These are phyloP conservation scores for Rhipidocladum racemiflorum DNA, from an alignment of 176 grass and related monocot genomes.

Conservation along the genomic window DNA sequence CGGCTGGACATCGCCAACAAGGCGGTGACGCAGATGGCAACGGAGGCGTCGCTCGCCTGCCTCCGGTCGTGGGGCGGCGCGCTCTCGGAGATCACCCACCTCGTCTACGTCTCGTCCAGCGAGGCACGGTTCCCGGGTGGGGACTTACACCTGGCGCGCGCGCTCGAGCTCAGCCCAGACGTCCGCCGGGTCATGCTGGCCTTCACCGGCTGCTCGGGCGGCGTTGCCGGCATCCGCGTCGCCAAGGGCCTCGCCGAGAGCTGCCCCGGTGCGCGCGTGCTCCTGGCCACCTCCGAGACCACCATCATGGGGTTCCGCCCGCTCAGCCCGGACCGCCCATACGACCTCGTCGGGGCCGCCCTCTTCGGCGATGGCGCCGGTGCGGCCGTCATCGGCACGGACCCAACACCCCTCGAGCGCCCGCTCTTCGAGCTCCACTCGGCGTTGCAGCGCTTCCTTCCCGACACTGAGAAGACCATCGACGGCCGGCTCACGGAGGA, in stretches of 20 bases:
- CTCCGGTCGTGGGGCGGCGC: conserved; percentile 48
- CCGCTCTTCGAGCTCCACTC: conserved; percentile 68
- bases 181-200: conserved; percentile 79
- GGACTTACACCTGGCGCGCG: conserved; percentile 69
- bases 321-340: conserved; percentile 58
- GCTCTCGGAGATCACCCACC: conserved; percentile 56
- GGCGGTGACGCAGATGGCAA: conserved; percentile 70
- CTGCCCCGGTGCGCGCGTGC: conserved; percentile 42
- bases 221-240: conserved; percentile 71
- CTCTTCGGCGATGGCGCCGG: conserved; percentile 80
- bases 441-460: conserved; percentile 56
- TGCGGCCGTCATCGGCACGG: conserved; percentile 52
- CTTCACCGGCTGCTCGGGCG: conserved; percentile 71
- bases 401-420: conserved; percentile 30
- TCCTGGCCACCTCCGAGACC: conserved; percentile 78
- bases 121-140: conserved; percentile 70
- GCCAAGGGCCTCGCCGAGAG: conserved; percentile 79
- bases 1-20: conserved; percentile 73
- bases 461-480: conserved; percentile 65
- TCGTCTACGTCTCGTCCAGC: conserved; percentile 76
- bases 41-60: conserved; percentile 42
- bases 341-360: conserved; percentile 80
- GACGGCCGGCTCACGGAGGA: conserved; percentile 71
- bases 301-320: conserved; percentile 74
- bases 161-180: conserved; percentile 56